Evolutionary conservation across 1,284 basidiomycete species (phyloP).

Genomic region (Tilletia setariae): DNA sequence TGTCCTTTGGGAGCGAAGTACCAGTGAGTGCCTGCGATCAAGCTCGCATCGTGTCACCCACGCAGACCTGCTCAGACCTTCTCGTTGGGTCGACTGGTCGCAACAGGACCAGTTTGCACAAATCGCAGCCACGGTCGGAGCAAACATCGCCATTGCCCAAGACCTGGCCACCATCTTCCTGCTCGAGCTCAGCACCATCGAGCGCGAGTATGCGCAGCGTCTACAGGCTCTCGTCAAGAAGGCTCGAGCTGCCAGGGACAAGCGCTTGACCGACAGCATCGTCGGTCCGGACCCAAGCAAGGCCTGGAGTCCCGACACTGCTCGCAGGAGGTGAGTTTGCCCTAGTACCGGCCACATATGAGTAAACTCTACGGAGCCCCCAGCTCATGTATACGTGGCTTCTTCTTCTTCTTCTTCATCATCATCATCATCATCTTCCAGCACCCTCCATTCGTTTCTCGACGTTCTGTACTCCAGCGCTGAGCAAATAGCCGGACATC

Average conservation of each 20-base stretch:
- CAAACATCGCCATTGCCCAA: conserved; percentile 14
- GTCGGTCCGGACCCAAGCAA: conserved; percentile 32
- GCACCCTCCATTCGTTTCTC: conserved; percentile 24
- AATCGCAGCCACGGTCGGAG: conserved; percentile 9
- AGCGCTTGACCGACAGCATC: conserved; percentile 29
- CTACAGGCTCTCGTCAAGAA: conserved; percentile 32
- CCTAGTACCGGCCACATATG: no score
- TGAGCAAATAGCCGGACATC: conserved; percentile 24
- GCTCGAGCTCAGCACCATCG: conserved; percentile 34
- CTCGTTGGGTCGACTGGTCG: no score
- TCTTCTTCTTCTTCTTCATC: no score
- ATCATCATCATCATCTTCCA: no score
- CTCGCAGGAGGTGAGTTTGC: conserved; percentile 15
- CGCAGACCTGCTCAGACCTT: no score
- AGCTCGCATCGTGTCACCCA: no score
- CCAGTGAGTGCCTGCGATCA: not conserved
- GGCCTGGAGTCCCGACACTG: conserved; percentile 31
- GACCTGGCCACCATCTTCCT: conserved; percentile 23
- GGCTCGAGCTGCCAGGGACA: conserved; percentile 31
- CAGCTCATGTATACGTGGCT: no score
- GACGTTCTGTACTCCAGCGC: conserved; percentile 24
- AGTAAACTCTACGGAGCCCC: no score
- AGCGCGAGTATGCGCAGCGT: conserved; percentile 36
- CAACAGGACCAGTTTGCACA: conserved; percentile 12
- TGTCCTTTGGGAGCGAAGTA: conserved; percentile 11